phyloP scores from a whole-genome alignment of 768 basidiomycete genomes.

The Russula griseocarnosa region DNA sequence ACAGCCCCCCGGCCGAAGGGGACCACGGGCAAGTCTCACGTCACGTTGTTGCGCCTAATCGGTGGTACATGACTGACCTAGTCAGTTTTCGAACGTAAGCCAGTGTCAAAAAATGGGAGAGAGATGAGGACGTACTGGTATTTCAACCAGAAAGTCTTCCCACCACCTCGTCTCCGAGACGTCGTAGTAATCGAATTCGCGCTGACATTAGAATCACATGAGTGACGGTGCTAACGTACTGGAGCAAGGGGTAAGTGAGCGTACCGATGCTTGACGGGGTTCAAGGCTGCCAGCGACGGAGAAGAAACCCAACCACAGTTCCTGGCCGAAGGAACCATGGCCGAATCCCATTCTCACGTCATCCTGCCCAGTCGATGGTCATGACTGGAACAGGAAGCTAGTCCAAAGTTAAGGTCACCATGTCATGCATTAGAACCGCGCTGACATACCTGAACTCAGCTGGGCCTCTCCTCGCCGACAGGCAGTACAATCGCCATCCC shows the following conservation, averaged over 20 bases:
- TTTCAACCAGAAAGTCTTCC: neutral
- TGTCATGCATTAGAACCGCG: neutral
- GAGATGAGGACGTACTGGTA: neutral
- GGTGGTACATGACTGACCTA: neutral
- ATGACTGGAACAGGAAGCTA: neutral
- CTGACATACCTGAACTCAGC: slow-evolving; percentile 13
- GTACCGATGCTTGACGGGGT: slow-evolving; percentile 1
- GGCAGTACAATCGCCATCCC: slow-evolving; percentile 13
- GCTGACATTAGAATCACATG: neutral
- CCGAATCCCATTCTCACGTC: slow-evolving; percentile 7
- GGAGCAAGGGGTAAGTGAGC: neutral
- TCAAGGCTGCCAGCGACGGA: slow-evolving; percentile 10
- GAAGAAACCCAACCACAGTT: slow-evolving; percentile 17
- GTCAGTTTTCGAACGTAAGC: neutral
- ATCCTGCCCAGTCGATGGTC: slow-evolving; percentile 1
- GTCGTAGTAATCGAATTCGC: neutral
- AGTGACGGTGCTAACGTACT: neutral
- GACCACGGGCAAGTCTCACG: neutral
- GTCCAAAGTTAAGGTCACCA: neutral
- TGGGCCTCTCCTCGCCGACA: neutral
- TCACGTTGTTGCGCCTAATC: neutral
- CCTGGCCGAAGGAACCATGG: slow-evolving; percentile 22
- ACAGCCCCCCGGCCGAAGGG: neutral
- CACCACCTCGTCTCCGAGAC: neutral
- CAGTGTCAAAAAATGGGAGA: neutral